A percentile compares a stretch with the other conserved stretches of the same genome.
phyloP scores from a whole-genome alignment of 305 asterid genomes.

The Ilex paraguariensis region DNA sequence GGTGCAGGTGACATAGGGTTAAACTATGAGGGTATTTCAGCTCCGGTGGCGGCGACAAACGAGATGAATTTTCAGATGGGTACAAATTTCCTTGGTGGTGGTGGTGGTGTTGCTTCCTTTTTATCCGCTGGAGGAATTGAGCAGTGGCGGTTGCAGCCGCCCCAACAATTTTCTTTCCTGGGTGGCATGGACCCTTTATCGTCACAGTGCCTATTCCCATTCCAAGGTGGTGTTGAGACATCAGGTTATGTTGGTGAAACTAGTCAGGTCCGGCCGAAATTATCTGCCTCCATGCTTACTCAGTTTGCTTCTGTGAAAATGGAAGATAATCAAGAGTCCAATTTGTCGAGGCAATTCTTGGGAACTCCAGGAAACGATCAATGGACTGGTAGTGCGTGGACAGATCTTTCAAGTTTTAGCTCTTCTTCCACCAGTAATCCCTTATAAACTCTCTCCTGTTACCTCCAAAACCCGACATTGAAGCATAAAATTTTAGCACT shows the following conservation, averaged over 20 bases:
- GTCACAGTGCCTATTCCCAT: conserved; percentile 39
- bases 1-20: conserved; percentile 32
- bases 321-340: conserved; percentile 48
- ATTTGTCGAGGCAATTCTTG: conserved; percentile 46
- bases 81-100: conserved; percentile 18
- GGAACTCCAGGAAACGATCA: conserved; percentile 39
- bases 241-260: conserved; percentile 39
- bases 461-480: neutral
- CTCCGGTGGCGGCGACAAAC: conserved; percentile 34
- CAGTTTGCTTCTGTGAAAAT: conserved; percentile 53
- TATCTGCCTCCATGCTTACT: conserved; percentile 32
- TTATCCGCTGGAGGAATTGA: conserved; percentile 43
- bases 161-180: conserved; percentile 59
- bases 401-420: conserved; percentile 66
- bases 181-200: conserved; percentile 37
- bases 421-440: conserved; percentile 71
- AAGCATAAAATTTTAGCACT: conserved; percentile 6
- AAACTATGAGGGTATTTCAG: conserved; percentile 38
- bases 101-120: conserved; percentile 27
- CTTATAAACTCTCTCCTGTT: conserved; percentile 17
- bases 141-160: conserved; percentile 63
- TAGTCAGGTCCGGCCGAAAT: conserved; percentile 42
- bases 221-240: conserved; percentile 39
- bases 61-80: conserved; percentile 47
- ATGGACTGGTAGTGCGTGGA: conserved; percentile 59